Conservation (phyloP, 2,329 filamentous ascomycete species). For the Hymenoscyphus occultus region DNA sequence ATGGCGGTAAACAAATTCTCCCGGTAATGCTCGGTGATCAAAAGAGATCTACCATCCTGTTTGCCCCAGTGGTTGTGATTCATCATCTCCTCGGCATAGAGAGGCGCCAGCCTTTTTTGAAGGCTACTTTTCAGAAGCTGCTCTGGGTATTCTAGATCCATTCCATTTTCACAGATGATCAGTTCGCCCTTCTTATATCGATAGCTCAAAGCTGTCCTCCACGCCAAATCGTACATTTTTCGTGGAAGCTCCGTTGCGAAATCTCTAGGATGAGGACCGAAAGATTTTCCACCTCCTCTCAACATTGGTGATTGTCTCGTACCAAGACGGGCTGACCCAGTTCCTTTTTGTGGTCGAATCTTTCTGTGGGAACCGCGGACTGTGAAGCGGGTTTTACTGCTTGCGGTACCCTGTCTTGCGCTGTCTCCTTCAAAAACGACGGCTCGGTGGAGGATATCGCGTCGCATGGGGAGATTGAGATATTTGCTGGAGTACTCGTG, state of each 20-base stretch:
- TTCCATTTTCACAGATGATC: conserved; percentile 75
- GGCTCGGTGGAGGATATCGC: conserved; percentile 89
- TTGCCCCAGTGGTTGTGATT: conserved; percentile 67
- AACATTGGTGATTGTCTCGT: conserved; percentile 78
- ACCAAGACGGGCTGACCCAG: conserved; percentile 74
- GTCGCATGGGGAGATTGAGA: conserved; percentile 80
- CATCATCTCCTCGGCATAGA: conserved; percentile 67
- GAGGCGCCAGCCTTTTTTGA: conserved; percentile 38
- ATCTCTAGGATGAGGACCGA: conserved; percentile 89
- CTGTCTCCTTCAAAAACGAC: conserved; percentile 89
- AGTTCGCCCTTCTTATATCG: conserved; percentile 85
- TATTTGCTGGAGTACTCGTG: conserved; percentile 77
- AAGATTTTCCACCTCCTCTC: conserved; percentile 80
- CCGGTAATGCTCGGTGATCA: conserved; percentile 64
- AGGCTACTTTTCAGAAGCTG: not conserved
- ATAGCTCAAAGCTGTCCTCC: conserved; percentile 90
- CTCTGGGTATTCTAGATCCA: conserved; percentile 55
- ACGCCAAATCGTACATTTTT: conserved; percentile 94
- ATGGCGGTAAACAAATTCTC: conserved; percentile 66
- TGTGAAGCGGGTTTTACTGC: conserved; percentile 75
- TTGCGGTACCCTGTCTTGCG: conserved; percentile 83
- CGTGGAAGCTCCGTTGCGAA: conserved; percentile 79
- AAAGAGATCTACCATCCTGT: conserved; percentile 65
- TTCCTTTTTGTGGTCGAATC: conserved; percentile 82
- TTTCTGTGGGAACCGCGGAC: conserved; percentile 83